Percentiles rank a stretch among this genome's conserved stretches.
Evolutionary conservation across 2,329 filamentous ascomycete species (phyloP).

Genomic region (Aotearoamyces nothofagi): DNA sequence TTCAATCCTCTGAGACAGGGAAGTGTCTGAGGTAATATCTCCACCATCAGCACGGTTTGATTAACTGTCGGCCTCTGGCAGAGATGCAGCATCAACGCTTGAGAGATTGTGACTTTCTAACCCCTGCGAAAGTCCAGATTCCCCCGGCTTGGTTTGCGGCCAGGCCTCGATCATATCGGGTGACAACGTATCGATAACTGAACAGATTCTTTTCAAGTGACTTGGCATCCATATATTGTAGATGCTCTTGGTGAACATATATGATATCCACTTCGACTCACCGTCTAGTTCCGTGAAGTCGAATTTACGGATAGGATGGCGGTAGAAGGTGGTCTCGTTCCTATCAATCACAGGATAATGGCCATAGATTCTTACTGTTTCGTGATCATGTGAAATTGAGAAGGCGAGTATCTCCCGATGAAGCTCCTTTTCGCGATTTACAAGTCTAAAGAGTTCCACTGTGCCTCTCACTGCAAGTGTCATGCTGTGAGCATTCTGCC

Average conservation of each 20-base stretch:
- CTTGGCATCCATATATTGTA: conserved; percentile 15
- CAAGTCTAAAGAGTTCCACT: conserved; percentile 11
- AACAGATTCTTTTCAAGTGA: conserved; percentile 15
- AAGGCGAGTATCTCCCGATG: conserved; percentile 21
- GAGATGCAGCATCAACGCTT: conserved; percentile 3
- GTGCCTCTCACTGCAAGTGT: conserved; percentile 21
- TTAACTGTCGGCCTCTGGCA: not conserved
- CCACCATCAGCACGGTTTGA: not conserved
- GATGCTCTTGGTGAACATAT: conserved; percentile 12
- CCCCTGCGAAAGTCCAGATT: conserved; percentile 3
- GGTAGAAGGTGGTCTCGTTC: conserved; percentile 11
- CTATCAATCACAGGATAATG: conserved; percentile 13
- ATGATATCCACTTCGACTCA: conserved; percentile 11
- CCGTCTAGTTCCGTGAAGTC: conserved; percentile 10
- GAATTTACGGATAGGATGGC: conserved; percentile 14
- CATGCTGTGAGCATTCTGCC: conserved; percentile 21
- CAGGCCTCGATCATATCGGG: conserved; percentile 10
- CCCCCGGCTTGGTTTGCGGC: conserved; percentile 3
- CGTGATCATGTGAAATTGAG: conserved; percentile 1
- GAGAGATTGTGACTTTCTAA: conserved; percentile 4
- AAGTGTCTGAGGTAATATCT: conserved; percentile 2
- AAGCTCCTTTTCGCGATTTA: conserved; percentile 22
- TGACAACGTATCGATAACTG: conserved; percentile 11
- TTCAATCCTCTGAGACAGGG: conserved; percentile 2
- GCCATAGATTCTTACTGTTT: conserved; percentile 16